Percentiles rank a stretch among this genome's conserved stretches.
These are phyloP conservation scores for Corrigiola litoralis DNA, from an alignment of 179 eudicot genomes.

Conservation along the genomic window DNA sequence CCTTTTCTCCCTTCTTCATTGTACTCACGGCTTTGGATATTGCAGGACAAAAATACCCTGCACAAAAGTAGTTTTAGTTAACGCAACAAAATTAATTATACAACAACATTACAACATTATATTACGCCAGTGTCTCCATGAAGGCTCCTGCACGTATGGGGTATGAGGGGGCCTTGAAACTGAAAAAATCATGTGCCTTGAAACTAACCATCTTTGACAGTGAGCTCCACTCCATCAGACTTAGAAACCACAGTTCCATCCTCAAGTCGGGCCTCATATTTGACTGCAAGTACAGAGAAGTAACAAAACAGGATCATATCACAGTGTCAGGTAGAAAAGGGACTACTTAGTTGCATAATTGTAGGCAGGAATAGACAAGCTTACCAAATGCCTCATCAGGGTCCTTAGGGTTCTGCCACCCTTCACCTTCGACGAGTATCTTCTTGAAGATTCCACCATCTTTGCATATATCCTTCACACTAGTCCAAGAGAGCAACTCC, in stretches of 20 bases:
- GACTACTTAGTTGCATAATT: not conserved
- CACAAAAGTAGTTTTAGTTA: not conserved
- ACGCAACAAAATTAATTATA: not conserved
- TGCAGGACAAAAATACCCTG: slow-evolving; percentile 39
- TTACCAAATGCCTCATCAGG: slow-evolving; percentile 61
- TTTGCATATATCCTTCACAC: slow-evolving; percentile 70
- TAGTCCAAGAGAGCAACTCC: slow-evolving; percentile 62
- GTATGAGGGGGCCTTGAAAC: no score
- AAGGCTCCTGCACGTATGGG: no score
- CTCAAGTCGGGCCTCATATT: slow-evolving; percentile 48
- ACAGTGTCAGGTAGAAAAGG: not conserved
- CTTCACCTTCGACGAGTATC: slow-evolving; percentile 49
- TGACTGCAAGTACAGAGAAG: slow-evolving; percentile 29
- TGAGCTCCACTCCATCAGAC: slow-evolving; percentile 52
- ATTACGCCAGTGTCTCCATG: no score
- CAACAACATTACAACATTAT: no score
- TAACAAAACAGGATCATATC: not conserved
- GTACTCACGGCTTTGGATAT: slow-evolving; percentile 45
- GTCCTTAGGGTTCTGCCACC: slow-evolving; percentile 70
- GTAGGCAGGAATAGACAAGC: not conserved
- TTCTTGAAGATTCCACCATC: slow-evolving; percentile 76
- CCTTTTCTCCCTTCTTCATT: slow-evolving; percentile 63
- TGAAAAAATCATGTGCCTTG: not conserved
- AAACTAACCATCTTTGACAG: slow-evolving; percentile 47
- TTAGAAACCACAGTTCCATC: slow-evolving; percentile 50